Evolutionary conservation across 2,329 filamentous ascomycete species (phyloP), one percentile per base, ranked within the genome.

Genomic region (Rachicladosporium sp.): DNA sequence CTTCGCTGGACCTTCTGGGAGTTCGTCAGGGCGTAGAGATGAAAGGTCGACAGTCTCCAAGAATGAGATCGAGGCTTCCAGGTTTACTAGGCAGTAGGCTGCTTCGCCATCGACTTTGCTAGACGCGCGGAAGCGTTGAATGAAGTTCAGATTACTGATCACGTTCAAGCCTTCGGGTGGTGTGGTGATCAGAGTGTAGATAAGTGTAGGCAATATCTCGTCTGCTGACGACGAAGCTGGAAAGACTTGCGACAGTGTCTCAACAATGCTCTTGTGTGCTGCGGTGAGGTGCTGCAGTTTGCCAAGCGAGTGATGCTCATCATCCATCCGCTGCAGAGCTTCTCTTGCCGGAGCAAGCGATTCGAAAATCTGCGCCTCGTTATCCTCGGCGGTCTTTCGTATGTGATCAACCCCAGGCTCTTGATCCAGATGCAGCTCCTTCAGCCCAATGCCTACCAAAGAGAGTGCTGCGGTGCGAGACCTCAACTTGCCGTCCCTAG

Each of bases 181-280:
- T 33, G 88, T 80, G 2, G 87, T 95, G 56, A 98, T 93, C 44
- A 98, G 73, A 0, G 87, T 85, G 64, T 93, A 98, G 45, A 98
- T 98, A 46, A 98, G 72, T 60, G 93, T 94, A 1, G 91, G 91
- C 59, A 98, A 78, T 40, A 98, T 93, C 62, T 96, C 91, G 56
- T 98, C 91, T 2, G 91, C 91, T 1, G 91, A 96, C 1, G 91
- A 94, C 1, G 75, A 74, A 1, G 88, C 74, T 6, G 76, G 74
- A 40, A 80, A 72, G 12, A 80, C 63, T 39, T 74, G 71, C 10
- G 75, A 78, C 11, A 82, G 58, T 4, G 87, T 88, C 58, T 96
- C 89, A 36, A 98, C 91, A 46, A 98, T 96, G 47, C 80, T 82
- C 65, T 93, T 93, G 61, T 96, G 91, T 3, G 86, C 84, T 31